These are phyloP conservation scores for Calonectria multiphialidica DNA, from an alignment of 2,329 filamentous ascomycete genomes.

Conservation along the genomic window DNA sequence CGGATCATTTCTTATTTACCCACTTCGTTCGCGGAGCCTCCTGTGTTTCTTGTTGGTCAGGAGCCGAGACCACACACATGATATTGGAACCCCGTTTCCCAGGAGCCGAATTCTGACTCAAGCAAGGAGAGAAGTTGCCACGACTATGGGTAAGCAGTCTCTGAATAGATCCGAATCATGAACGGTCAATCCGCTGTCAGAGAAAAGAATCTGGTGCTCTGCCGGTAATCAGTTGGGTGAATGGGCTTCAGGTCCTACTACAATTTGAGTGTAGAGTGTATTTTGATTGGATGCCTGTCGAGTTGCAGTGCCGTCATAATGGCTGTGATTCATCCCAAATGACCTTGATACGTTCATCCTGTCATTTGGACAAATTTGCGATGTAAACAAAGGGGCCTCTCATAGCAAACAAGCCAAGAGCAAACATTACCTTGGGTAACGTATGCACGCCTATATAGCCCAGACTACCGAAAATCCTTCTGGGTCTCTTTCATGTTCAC, in stretches of 20 bases:
- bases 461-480: neutral
- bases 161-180: too few relatives aligned
- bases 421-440: constrained; percentile 6
- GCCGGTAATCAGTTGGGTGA: neutral
- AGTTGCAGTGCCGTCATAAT: neutral
- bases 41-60: too few relatives aligned
- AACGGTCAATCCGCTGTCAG: too few relatives aligned
- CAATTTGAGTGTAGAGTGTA: neutral
- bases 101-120: too few relatives aligned
- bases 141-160: too few relatives aligned
- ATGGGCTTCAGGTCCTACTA: neutral
- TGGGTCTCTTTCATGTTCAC: neutral
- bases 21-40: too few relatives aligned
- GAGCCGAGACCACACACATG: too few relatives aligned
- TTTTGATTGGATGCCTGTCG: neutral
- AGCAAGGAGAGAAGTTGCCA: too few relatives aligned
- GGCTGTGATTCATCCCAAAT: neutral
- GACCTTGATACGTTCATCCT: too few relatives aligned
- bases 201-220: too few relatives aligned
- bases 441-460: neutral
- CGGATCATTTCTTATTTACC: too few relatives aligned
- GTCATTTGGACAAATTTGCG: neutral
- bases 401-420: neutral
- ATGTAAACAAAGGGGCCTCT: neutral
- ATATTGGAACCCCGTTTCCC: too few relatives aligned